Conservation (phyloP, 768 basidiomycete genomes). For the Termitomyces heimii region DNA sequence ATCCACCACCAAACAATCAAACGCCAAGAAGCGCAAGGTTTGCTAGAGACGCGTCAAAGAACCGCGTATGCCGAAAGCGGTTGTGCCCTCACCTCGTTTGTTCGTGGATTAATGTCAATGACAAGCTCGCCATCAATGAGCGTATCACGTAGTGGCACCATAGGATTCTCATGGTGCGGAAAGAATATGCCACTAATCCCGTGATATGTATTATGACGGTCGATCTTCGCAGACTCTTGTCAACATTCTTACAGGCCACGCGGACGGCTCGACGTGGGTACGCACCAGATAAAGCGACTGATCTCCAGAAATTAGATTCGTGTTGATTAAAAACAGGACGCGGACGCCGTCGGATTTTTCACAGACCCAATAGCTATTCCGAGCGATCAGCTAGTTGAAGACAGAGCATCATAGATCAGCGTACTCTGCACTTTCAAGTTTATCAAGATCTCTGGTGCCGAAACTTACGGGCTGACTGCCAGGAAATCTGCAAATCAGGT, state of each 20-base stretch:
- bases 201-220: slow-evolving; percentile 88
- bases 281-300: slow-evolving; percentile 76
- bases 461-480: slow-evolving; percentile 97
- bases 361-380: slow-evolving; percentile 91
- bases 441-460: slow-evolving; percentile 55
- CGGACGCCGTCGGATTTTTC: slow-evolving; percentile 97
- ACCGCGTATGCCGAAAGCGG: background rate
- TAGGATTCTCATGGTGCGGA: slow-evolving; percentile 77
- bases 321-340: slow-evolving; percentile 76
- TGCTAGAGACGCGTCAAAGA: slow-evolving; percentile 42
- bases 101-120: slow-evolving; percentile 77
- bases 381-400: slow-evolving; percentile 1
- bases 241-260: background rate
- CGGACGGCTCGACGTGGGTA: background rate
- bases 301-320: slow-evolving; percentile 42
- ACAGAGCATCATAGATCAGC: slow-evolving; percentile 18
- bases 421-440: slow-evolving; percentile 82
- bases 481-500: slow-evolving; percentile 61
- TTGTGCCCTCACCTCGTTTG: slow-evolving; percentile 46
- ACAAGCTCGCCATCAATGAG: slow-evolving; percentile 94
- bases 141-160: slow-evolving; percentile 65
- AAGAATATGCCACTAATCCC: slow-evolving; percentile 75
- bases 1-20: slow-evolving; percentile 89
- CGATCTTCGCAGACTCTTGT: slow-evolving; percentile 53
- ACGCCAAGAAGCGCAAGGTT: slow-evolving; percentile 77